Conservation (phyloP, 2,329 filamentous ascomycete species). For the Epichloe festucae region DNA sequence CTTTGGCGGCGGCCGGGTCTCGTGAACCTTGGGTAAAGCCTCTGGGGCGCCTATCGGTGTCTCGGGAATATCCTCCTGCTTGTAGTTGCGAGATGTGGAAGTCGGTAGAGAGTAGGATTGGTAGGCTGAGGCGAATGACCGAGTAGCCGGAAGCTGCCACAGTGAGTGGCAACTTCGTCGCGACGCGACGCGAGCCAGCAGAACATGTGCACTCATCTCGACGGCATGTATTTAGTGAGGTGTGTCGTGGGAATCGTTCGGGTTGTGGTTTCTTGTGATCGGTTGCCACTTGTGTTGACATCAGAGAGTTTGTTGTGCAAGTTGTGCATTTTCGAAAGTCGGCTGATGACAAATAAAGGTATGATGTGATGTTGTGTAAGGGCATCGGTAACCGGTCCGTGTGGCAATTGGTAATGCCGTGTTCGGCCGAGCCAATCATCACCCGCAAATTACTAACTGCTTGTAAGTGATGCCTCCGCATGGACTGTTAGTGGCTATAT, state of each 20-base stretch:
- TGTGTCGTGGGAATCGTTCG: background rate
- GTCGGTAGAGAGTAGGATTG: conserved; percentile 39
- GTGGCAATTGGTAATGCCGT: conserved; percentile 7
- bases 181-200: conserved; percentile 27
- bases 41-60: conserved; percentile 32
- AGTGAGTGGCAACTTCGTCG: conserved; percentile 26
- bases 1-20: conserved; percentile 33
- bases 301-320: no score
- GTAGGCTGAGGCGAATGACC: conserved; percentile 25
- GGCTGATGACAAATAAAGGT: background rate
- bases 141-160: conserved; percentile 29
- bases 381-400: conserved; percentile 4
- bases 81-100: conserved; percentile 25
- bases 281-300: background rate
- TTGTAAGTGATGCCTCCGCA: background rate
- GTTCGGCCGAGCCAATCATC: conserved; percentile 12
- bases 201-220: conserved; percentile 31
- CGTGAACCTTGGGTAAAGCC: conserved; percentile 35
- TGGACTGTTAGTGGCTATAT: no score
- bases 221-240: conserved; percentile 11
- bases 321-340: no score
- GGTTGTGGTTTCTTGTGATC: background rate
- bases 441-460: conserved; percentile 5
- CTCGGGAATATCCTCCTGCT: conserved; percentile 31
- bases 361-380: background rate